A percentile compares a stretch with the other conserved stretches of the same genome.
phyloP scores from a whole-genome alignment of 2,329 filamentous ascomycete species.

The Hortaea sp. region DNA sequence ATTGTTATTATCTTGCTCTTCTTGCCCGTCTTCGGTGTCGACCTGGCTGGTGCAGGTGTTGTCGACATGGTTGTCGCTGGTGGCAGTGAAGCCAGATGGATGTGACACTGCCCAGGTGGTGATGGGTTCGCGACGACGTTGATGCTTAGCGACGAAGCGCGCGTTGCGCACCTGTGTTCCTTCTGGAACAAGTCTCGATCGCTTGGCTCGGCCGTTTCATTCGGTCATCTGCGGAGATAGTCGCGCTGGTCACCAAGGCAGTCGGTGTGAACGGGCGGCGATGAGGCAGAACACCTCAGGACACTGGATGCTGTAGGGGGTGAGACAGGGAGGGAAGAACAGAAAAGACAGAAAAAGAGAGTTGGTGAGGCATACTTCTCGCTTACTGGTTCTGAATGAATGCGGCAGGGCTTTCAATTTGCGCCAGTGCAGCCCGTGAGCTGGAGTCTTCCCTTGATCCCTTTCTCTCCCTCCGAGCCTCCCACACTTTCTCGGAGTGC shows the following conservation, averaged over 20 bases:
- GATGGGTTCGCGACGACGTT: not conserved
- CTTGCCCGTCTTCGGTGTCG: slow-evolving; percentile 16
- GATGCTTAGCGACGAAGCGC: not conserved
- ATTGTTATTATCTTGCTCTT: slow-evolving; percentile 22
- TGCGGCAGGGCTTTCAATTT: no score
- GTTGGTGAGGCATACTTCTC: not conserved
- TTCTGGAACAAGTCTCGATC: not conserved
- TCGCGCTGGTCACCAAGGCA: not conserved
- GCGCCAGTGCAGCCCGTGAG: no score
- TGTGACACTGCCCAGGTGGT: not conserved
- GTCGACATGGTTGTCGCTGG: slow-evolving; percentile 6
- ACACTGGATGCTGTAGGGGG: not conserved
- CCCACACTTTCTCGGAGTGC: no score
- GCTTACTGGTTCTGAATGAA: not conserved
- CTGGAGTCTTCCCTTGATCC: no score
- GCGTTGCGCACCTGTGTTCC: not conserved
- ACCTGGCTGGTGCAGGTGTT: slow-evolving; percentile 16
- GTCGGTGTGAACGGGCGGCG: not conserved
- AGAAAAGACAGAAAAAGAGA: not conserved
- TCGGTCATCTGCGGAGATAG: not conserved
- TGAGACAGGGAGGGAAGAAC: no score
- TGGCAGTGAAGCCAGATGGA: not conserved
- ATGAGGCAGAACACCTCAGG: not conserved
- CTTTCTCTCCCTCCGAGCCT: no score
- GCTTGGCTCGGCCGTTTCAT: not conserved